Conservation (phyloP, 805 yeast genomes). For the Cyberlindnera misumaiensis region DNA sequence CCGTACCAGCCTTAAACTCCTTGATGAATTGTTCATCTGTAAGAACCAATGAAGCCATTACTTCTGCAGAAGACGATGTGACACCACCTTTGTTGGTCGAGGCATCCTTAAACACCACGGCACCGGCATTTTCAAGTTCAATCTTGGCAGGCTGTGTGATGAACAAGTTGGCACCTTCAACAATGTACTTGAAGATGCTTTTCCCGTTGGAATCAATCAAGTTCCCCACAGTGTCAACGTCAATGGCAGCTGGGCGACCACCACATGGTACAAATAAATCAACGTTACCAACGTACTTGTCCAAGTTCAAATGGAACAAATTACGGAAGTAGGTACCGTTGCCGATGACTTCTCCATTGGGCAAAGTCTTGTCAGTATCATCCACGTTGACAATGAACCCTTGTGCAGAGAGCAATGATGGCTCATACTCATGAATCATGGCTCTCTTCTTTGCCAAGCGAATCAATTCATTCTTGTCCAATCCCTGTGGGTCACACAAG, state of each 20-base stretch:
- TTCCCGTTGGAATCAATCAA: conserved; percentile 72
- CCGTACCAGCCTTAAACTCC: conserved; percentile 67
- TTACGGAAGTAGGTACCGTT: conserved; percentile 90
- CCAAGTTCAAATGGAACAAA: conserved; percentile 72
- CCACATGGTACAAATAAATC: conserved; percentile 97
- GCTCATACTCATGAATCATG: conserved; percentile 68
- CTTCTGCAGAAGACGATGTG: conserved; percentile 93
- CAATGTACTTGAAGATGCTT: conserved; percentile 75
- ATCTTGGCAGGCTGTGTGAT: conserved; percentile 92
- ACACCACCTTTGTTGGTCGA: conserved; percentile 98
- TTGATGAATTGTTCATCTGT: conserved; percentile 76
- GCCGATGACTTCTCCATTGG: conserved; percentile 62
- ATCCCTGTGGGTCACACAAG: conserved; percentile 83
- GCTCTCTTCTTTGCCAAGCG: conserved; percentile 73
- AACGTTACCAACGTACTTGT: conserved; percentile 55
- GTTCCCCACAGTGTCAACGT: conserved; percentile 68
- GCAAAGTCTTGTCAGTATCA: conserved; percentile 71
- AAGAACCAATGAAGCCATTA: conserved; percentile 86
- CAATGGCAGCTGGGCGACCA: conserved; percentile 96
- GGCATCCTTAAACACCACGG: conserved; percentile 87
- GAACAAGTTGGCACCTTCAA: conserved; percentile 96
- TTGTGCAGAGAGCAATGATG: conserved; percentile 52
- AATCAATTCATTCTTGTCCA: conserved; percentile 70
- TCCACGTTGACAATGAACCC: conserved; percentile 86
- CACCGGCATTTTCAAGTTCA: conserved; percentile 79